Evolutionary conservation across 2,329 filamentous ascomycete genomes (phyloP), one percentile per base, ranked within the genome.

Genomic region (Ophiocordyceps camponoti-leonardi): DNA sequence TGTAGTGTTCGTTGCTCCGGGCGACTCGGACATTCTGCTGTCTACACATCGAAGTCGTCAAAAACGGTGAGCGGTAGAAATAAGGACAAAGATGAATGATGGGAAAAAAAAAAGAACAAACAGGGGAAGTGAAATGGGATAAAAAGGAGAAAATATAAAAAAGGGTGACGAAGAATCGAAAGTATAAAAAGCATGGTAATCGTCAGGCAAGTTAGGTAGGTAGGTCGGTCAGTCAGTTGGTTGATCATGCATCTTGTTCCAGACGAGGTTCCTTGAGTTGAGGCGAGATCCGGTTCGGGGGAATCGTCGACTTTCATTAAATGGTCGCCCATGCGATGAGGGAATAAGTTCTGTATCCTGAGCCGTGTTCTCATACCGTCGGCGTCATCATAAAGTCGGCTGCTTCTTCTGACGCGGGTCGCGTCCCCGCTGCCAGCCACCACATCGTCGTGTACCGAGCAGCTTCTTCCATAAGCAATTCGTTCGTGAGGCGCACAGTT

Each of bases 11-110:
- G 54, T 61, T 26, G 23, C 23, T 26, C 23, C 8, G 23, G 23
- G 23, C 23, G 23, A 26, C 23, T 26, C 23, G 23, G 23, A 26
- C 23, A 26, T 8, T 26, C 8, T 26, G 56, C 61, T 65, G 62
- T 67, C 64, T 67, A 66, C 63, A 66, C 63, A 60, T 67, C 59
- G 64, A 58, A 58, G 60, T 67, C 64, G 60, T 67, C 59, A n/a
- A n/a, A 66, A n/a, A 7, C 18, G 33, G 33, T 14, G 33, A 37
- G 33, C 33, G 5, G 23, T 26, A 26, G 23, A 26, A 26, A 37
- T n/a, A 37, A n/a, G 18, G 12, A 37, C 6, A 37, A 37, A 7
- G 16, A 33, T 33, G 13, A 16, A 33, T 33, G 31, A 33, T 11
- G 16, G 31, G 11, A 16, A 33, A 11, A 33, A 33, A 10, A 37